Conservation (phyloP, 805 yeast genomes). For the Ogataea pini region DNA sequence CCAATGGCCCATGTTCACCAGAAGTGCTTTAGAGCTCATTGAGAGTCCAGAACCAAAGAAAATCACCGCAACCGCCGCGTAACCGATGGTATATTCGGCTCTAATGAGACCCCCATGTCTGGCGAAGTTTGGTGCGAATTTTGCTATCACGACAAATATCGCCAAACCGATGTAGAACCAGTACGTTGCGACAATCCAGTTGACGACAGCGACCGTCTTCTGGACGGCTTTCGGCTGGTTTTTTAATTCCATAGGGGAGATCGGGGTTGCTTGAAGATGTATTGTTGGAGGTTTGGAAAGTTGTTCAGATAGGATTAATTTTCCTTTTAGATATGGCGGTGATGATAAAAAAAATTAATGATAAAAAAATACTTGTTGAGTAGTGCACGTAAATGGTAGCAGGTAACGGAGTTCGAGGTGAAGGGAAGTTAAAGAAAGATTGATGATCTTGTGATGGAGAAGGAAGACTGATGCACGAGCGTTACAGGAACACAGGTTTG, state of each 20-base stretch:
- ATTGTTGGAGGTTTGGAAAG: not conserved
- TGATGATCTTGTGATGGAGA: too few species aligned
- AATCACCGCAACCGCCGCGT: conserved; percentile 85
- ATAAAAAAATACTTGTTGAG: not conserved
- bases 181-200: conserved; percentile 36
- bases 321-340: not conserved
- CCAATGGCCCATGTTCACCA: conserved; percentile 72
- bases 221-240: not conserved
- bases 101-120: conserved; percentile 75
- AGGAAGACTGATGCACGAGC: too few species aligned
- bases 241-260: not conserved
- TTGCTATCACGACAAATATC: conserved; percentile 70
- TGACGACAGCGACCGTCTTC: conserved; percentile 4
- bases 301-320: not conserved
- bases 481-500: too few species aligned
- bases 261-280: not conserved
- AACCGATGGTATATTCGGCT: conserved; percentile 76
- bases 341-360: not conserved
- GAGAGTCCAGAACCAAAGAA: conserved; percentile 80
- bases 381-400: not conserved
- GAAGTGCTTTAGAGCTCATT: conserved; percentile 63
- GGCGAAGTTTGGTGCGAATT: conserved; percentile 80
- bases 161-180: conserved; percentile 82
- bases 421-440: too few species aligned
- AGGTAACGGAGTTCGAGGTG: too few species aligned